Base-by-base conservation (phyloP, 164 flowering plant genomes). In the Nelumbo lutea region DNA sequence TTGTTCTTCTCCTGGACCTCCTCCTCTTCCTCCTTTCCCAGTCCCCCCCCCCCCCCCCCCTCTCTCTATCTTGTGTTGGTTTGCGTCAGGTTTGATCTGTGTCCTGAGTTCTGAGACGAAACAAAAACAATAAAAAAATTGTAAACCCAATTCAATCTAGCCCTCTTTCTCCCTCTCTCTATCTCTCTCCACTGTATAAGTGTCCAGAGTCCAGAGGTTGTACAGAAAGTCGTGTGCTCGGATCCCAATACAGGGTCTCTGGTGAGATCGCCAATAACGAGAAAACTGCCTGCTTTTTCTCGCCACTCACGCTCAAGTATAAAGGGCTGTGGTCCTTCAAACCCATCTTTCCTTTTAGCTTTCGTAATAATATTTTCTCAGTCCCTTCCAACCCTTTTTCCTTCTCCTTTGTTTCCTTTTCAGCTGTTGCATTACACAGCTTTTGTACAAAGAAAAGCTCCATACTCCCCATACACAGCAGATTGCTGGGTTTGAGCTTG, bases 221-320 rank as follows among this genome's bases (percentile, higher is more conserved):
- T 74, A 57, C 84, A 81, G 79, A 81, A 82, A 84, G 81, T 72
- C 59, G 70, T 65, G 72, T 66, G 62, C 76, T 69, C 85, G 51
- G 90, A 84, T 84, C 87, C 86, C 87, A 59, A 86, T 64, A 79
- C 71, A 71, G 9, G 39, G 56, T 42, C 61, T 51, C 45, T 50
- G 11, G 8, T 6, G 53, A 8, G 53, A 6, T 67, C 84, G 68
- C 81, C 66, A 69, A 61, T 76, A 81, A 75, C 85, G 73, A 82
- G 76, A 82, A 76, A 73, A 64, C 79, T 71, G 71, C 65, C 60
- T 52, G 39, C 70, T 71, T 61, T 58, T 40, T 55, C 59, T 7
- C 61, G 46, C 52, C 27, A 38, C 44, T 61, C 39, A 3, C 60
- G 10, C 13, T 8, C 2, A 41, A 10, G 62, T 59, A 60, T 41